phyloP scores from a whole-genome alignment of 495 filamentous ascomycete genomes.

The Copromyces sp. region DNA sequence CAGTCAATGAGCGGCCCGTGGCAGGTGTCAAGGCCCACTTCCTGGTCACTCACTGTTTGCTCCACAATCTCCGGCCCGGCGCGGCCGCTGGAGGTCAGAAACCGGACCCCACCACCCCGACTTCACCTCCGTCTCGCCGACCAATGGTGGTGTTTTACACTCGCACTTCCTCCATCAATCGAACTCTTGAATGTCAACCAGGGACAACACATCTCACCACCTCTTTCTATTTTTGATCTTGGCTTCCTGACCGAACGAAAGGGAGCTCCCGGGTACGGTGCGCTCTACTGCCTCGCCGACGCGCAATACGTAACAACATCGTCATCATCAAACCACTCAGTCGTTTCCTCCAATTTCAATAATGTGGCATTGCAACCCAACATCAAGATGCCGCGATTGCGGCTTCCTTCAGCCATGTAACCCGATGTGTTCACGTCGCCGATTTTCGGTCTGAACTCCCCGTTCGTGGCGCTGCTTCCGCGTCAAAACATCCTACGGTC shows the following conservation, averaged over 20 bases:
- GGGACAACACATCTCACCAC: background rate
- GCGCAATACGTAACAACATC: too few species aligned
- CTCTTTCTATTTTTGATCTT: background rate
- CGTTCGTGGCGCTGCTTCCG: background rate
- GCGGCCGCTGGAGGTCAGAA: background rate
- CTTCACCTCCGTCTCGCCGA: background rate
- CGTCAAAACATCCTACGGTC: background rate
- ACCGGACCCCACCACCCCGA: background rate
- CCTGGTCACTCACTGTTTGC: background rate
- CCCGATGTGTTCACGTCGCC: background rate
- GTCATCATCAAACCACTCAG: background rate
- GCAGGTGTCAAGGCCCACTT: background rate
- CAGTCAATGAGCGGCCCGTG: background rate
- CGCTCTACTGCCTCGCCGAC: background rate
- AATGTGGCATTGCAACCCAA: background rate
- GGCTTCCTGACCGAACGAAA: background rate
- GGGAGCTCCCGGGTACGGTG: too few species aligned
- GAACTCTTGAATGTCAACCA: background rate
- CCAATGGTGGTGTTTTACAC: background rate
- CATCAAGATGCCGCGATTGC: background rate
- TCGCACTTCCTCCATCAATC: background rate
- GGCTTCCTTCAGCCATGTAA: background rate
- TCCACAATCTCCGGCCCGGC: background rate
- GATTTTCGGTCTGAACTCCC: background rate
- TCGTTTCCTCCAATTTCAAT: background rate